phyloP scores from a whole-genome alignment of 2,329 filamentous ascomycete genomes.

The Epichloe baconii region DNA sequence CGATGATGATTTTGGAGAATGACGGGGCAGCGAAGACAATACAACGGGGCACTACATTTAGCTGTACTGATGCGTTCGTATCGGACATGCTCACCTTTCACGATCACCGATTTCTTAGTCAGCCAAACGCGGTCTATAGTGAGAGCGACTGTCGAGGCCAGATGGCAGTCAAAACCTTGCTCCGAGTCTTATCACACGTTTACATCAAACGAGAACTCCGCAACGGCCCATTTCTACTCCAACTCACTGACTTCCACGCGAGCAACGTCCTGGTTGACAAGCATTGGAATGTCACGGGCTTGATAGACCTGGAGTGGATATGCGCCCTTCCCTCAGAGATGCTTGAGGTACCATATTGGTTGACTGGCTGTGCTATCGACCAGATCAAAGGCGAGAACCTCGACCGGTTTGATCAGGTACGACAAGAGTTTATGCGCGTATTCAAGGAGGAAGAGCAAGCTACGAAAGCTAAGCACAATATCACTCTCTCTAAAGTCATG shows the following conservation, averaged over 20 bases:
- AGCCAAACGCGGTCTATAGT: conserved; percentile 13
- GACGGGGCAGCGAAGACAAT: conserved; percentile 19
- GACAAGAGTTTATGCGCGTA: too few relatives aligned
- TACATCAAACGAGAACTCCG: conserved; percentile 4
- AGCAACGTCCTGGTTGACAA: conserved; percentile 23
- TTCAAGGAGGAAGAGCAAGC: too few relatives aligned
- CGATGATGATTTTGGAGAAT: conserved; percentile 20
- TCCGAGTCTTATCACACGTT: conserved; percentile 13
- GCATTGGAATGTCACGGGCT: conserved; percentile 15
- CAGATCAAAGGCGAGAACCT: too few relatives aligned
- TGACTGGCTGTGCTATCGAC: too few relatives aligned
- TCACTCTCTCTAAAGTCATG: too few relatives aligned
- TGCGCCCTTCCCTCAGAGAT: too few relatives aligned
- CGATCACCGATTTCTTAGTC: conserved; percentile 12
- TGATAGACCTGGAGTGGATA: too few relatives aligned
- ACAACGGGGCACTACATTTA: conserved; percentile 16
- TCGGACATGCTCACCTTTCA: conserved; percentile 13
- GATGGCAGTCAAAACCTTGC: conserved; percentile 15
- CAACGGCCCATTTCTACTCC: conserved; percentile 16
- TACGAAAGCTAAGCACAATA: too few relatives aligned
- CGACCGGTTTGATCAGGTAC: too few relatives aligned
- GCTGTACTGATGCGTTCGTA: conserved; percentile 14
- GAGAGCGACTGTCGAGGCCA: conserved; percentile 7
- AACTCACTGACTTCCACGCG: conserved; percentile 19
- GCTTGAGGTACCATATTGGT: too few relatives aligned